Conservation (phyloP, 2,329 filamentous ascomycete species). For the Davidsoniella virescens region DNA sequence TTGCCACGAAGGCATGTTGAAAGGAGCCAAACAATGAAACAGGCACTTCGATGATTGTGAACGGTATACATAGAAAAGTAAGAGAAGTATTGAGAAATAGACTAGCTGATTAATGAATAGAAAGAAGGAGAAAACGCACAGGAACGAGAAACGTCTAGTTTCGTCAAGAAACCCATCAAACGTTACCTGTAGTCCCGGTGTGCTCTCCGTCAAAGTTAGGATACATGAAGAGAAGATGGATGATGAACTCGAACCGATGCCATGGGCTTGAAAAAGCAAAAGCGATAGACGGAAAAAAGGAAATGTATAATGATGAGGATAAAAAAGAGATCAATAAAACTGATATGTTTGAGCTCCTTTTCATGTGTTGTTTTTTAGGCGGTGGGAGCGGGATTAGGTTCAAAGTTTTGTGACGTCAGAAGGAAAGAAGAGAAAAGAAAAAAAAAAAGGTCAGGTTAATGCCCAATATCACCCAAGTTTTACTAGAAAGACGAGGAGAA, state of each 20-base stretch:
- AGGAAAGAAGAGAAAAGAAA: neutral
- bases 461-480: too few relatives aligned
- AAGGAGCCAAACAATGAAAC: neutral
- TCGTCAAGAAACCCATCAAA: neutral
- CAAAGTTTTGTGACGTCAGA: too few relatives aligned
- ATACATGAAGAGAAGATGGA: too few relatives aligned
- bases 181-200: neutral
- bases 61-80: constrained; percentile 5
- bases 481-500: neutral
- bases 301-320: neutral
- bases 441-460: neutral
- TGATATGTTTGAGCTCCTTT: neutral
- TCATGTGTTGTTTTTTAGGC: too few relatives aligned
- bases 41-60: neutral
- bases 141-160: neutral
- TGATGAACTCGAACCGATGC: too few relatives aligned
- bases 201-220: too few relatives aligned
- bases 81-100: neutral
- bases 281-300: neutral
- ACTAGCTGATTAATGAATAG: neutral
- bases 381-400: too few relatives aligned
- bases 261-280: neutral
- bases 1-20: neutral
- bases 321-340: neutral
- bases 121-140: neutral